Evolutionary conservation across 2,329 filamentous ascomycete genomes (phyloP), one percentile per base, ranked within the genome.

Genomic region (Aspergillus ochraceoroseus): DNA sequence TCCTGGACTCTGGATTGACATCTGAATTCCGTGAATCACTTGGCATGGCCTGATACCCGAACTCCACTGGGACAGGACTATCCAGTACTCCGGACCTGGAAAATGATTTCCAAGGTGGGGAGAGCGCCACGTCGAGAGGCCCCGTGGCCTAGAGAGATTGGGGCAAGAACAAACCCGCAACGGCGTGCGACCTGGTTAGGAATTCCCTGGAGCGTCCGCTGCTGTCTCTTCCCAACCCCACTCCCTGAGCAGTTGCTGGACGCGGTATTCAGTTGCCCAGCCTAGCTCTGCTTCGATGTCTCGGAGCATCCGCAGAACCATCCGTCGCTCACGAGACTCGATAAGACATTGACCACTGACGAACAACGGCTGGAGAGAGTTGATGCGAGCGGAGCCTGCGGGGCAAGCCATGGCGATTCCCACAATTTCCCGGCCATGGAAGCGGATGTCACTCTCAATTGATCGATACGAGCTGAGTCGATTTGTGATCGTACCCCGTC

Each of bases 241-340:
- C 41, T 66, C 62, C 36, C 58, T 56, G 26, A 68, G 48, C 46
- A 82, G 58, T 48, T 78, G 72, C 46, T 72, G 64, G 17, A 77
- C 72, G 25, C 79, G 70, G 57, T 82, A 80, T 51, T 78, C 70
- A 32, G 79, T 82, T 2, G 77, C 75, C 72, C 77, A 82, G 2
- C 79, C 80, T 22, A 80, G 70, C 51, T 83, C 80, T n/a, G 61
- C 63, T 57, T 83, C 79, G 18, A 83, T 74, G 7, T 72, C 76
- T 17, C 70, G 65, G 13, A 84, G 60, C 25, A 83, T 56, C 8
- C 71, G 66, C 25, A 83, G 51, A 7, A 82, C 70, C 1, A 75
- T 67, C 23, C 70, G 62, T 11, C 77, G 73, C 58, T 81, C 79
- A 7, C 63, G 64, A 18, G 65, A 59, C 38, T 76, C 70, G 6